phyloP scores from a whole-genome alignment of 1,284 basidiomycete species.

The Trichosporon ovoides region DNA sequence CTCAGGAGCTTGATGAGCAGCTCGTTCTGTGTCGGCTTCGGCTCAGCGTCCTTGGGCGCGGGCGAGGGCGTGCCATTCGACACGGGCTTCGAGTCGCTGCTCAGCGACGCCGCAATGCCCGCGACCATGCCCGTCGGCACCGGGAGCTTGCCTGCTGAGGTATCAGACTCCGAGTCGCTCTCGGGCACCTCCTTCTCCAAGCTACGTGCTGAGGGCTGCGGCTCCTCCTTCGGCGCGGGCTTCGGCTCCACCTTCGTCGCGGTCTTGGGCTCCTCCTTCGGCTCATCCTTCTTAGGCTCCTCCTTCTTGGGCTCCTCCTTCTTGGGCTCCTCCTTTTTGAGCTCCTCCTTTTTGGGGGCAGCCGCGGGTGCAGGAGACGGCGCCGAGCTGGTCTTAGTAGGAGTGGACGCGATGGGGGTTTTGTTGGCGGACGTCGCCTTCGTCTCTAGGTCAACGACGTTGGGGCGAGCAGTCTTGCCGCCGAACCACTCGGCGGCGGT shows the following conservation, averaged over 20 bases:
- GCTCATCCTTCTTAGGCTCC: conserved; percentile 4
- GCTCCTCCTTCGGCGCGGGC: conserved; percentile 7
- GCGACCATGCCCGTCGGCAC: conserved; percentile 2
- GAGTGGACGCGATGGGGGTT: conserved; percentile 45
- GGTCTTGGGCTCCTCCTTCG: not conserved
- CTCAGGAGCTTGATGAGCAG: conserved; percentile 82
- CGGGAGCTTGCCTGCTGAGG: not conserved
- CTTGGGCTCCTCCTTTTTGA: conserved; percentile 24
- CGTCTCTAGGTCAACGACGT: conserved; percentile 56
- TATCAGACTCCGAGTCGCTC: not conserved
- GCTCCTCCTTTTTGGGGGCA: conserved; percentile 13
- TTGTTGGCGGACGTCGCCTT: conserved; percentile 43
- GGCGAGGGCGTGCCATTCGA: not conserved
- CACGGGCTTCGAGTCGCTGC: not conserved
- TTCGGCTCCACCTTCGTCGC: conserved; percentile 7
- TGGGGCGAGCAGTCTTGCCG: conserved; percentile 69
- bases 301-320: conserved; percentile 24
- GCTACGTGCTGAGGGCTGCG: conserved; percentile 7
- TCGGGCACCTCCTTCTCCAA: not conserved
- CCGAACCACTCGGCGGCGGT: conserved; percentile 77
- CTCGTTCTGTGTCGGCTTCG: conserved; percentile 13
- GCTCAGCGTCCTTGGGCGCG: conserved; percentile 7
- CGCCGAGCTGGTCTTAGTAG: conserved; percentile 11
- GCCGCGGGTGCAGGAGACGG: not conserved
- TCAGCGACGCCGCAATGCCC: not conserved